These are phyloP conservation scores for Melocanna baccifera DNA, from an alignment of 176 grass and related monocot genomes.

Conservation along the genomic window DNA sequence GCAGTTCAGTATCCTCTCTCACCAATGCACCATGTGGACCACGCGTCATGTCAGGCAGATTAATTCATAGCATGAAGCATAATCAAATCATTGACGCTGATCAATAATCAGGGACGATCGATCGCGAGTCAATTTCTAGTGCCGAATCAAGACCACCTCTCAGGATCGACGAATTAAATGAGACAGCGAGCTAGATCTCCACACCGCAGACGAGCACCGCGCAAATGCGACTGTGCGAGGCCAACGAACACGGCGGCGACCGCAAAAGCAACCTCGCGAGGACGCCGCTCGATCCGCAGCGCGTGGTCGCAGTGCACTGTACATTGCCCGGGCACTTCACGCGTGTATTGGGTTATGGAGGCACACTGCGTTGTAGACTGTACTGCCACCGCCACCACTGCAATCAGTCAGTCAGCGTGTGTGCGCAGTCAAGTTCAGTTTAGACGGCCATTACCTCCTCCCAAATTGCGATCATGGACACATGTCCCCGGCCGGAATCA, in stretches of 20 bases:
- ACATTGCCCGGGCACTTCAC: too few relatives aligned
- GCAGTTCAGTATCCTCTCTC: too few relatives aligned
- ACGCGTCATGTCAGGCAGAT: not conserved
- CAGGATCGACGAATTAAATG: not conserved
- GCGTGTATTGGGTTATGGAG: not conserved
- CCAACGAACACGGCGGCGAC: not conserved
- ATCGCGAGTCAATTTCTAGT: not conserved
- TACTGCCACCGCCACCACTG: not conserved
- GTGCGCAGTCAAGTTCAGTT: not conserved
- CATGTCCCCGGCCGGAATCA: not conserved
- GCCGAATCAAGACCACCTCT: not conserved
- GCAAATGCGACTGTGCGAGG: not conserved
- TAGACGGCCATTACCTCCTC: not conserved
- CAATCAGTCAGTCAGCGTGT: not conserved
- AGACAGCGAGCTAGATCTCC: not conserved
- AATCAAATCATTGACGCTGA: not conserved
- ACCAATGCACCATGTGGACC: not conserved
- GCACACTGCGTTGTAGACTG: not conserved
- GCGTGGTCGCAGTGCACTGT: too few relatives aligned
- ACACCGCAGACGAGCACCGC: not conserved
- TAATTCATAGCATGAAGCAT: not conserved
- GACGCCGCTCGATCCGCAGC: too few relatives aligned
- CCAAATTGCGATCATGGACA: not conserved
- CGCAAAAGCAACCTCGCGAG: not conserved
- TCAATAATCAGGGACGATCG: not conserved